phyloP scores from a whole-genome alignment of 208 protist species.

The Trypanosoma scelopori region DNA sequence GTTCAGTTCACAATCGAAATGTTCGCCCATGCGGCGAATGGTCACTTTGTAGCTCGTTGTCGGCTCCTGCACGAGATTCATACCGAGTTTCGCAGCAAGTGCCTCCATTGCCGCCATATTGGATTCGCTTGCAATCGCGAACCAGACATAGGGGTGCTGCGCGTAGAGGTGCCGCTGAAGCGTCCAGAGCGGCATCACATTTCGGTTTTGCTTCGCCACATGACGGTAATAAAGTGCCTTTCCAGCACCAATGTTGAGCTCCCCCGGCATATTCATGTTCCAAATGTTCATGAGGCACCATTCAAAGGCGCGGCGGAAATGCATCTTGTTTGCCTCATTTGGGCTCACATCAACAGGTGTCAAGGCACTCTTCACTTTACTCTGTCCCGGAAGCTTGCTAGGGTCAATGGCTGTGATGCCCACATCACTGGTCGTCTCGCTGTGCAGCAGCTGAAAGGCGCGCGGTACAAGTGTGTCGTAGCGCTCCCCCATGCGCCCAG shows the following conservation, averaged over 20 bases:
- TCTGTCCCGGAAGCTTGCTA: slow-evolving; percentile 69
- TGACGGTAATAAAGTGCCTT: slow-evolving; percentile 76
- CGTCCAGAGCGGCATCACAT: slow-evolving; percentile 80
- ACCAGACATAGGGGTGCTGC: slow-evolving; percentile 87
- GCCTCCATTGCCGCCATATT: slow-evolving; percentile 54
- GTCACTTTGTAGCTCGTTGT: slow-evolving; percentile 73
- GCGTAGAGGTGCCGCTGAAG: slow-evolving; percentile 78
- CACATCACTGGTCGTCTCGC: slow-evolving; percentile 66
- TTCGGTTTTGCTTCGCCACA: slow-evolving; percentile 86
- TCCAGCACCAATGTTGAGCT: slow-evolving; percentile 89
- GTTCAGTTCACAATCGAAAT: slow-evolving; percentile 83
- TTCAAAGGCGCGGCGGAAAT: slow-evolving; percentile 74
- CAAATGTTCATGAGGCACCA: slow-evolving; percentile 89
- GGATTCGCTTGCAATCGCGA: slow-evolving; percentile 74
- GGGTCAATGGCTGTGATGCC: slow-evolving; percentile 46
- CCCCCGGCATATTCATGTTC: slow-evolving; percentile 87
- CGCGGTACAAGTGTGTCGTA: slow-evolving; percentile 72
- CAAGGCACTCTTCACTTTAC: slow-evolving; percentile 43
- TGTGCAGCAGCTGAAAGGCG: slow-evolving; percentile 86
- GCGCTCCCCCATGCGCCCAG: slow-evolving; percentile 55
- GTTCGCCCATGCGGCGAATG: slow-evolving; percentile 66
- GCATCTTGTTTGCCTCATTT: slow-evolving; percentile 71
- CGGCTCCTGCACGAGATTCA: slow-evolving; percentile 69
- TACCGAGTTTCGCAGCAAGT: slow-evolving; percentile 52
- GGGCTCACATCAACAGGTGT: slow-evolving; percentile 48